A percentile compares a stretch with the other conserved stretches of the same genome.
Conservation (phyloP, 2,329 filamentous ascomycete genomes). For the Colletotrichum agaves region DNA sequence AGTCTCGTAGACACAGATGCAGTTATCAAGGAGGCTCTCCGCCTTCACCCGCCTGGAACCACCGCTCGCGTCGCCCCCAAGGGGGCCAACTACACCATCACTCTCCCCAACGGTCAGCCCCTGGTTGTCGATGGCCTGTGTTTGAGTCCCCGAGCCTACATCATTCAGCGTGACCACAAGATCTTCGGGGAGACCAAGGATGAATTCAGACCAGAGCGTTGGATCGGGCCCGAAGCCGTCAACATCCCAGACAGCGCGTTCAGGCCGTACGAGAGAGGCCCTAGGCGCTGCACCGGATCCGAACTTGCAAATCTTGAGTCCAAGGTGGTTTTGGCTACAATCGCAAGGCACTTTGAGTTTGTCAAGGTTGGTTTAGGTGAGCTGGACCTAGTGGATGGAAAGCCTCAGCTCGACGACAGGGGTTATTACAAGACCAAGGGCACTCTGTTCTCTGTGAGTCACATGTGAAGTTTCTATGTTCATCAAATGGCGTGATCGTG, state of each 20-base stretch:
- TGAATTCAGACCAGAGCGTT: constrained; percentile 53
- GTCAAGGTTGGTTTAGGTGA: constrained; percentile 32
- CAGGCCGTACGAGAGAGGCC: constrained; percentile 26
- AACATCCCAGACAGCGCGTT: constrained; percentile 29
- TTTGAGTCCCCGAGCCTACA: constrained; percentile 46
- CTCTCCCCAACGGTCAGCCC: constrained; percentile 43
- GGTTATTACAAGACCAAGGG: constrained; percentile 33
- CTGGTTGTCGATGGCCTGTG: constrained; percentile 47
- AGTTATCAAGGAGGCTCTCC: constrained; percentile 50
- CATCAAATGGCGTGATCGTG: neutral
- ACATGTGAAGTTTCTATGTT: too few species aligned
- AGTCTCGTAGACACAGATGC: constrained; percentile 43
- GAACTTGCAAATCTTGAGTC: constrained; percentile 29
- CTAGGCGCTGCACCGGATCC: constrained; percentile 25
- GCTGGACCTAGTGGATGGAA: constrained; percentile 25
- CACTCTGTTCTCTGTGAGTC: constrained; percentile 27
- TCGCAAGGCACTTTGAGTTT: constrained; percentile 30
- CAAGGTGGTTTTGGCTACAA: constrained; percentile 17
- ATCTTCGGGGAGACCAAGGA: constrained; percentile 49
- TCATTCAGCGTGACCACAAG: constrained; percentile 48
- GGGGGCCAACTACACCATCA: constrained; percentile 39
- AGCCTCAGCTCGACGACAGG: constrained; percentile 19
- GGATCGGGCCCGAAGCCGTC: constrained; percentile 40
- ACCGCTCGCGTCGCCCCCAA: constrained; percentile 43
- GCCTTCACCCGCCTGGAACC: constrained; percentile 48